Evolutionary conservation across 257 asterid genomes (phyloP), one percentile per base, ranked within the genome.

Genomic region (Nicotiana sylvestris): DNA sequence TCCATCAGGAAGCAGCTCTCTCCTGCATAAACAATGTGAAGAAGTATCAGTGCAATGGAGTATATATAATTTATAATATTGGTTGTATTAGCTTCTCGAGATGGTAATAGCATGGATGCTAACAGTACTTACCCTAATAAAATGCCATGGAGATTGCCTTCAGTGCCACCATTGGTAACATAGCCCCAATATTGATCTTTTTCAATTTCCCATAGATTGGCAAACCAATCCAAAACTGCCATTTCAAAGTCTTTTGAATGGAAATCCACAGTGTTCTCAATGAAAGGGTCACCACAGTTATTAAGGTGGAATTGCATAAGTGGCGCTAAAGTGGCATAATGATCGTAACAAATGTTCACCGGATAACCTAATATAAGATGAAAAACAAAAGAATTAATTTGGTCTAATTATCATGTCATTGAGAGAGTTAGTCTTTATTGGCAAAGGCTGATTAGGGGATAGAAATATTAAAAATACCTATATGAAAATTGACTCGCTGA

Each of bases 61-160:
- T 76, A 66, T 0, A 46, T 76, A 67, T 1, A 49, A 6, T 1
- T 32, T 8, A 37, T 10, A 15, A 2, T 66, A 16, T 13, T 15
- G 32, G 32, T 30, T 32, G 33, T 32, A 32, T 32, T 32, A 30
- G 32, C 32, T 30, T 30, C 32, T 30, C 32, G 32, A 30, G 1
- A 30, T 30, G 32, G 32, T 30, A 30, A 30, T 30, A 30, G 32
- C 32, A 30, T 30, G 2, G 49, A 43, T 43, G 49, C 6, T 21
- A 12, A 66, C 0, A 21, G 21, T 21, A 82, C 86, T 61, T 39
- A 85, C 86, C 88, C 88, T 15, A 82, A 0, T 56, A 83, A 72
- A 65, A 85, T 65, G 5, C 83, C 87, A 66, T 85, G 87, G 2
- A 82, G 81, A 69, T 85, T 85, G 81, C 83, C 85, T 82, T 85